A percentile compares a stretch with the other conserved stretches of the same genome.
phyloP scores from a whole-genome alignment of 1,139 yeast genomes.

The Pichia kudriavzevii region DNA sequence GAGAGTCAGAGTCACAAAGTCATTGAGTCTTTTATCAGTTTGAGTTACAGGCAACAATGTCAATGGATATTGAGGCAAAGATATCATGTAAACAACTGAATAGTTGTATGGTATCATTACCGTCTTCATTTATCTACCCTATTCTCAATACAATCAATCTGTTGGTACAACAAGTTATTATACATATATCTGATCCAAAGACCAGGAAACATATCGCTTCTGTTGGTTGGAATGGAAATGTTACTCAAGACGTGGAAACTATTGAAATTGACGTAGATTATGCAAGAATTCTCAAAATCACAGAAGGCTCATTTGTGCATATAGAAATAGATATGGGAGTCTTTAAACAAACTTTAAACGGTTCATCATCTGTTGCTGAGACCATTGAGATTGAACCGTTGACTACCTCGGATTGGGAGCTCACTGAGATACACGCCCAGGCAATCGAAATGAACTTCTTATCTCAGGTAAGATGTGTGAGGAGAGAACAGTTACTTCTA shows the following conservation, averaged over 20 bases:
- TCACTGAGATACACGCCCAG: constrained; percentile 76
- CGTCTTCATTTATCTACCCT: constrained; percentile 23
- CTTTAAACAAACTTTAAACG: constrained; percentile 1
- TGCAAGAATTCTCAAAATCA: constrained; percentile 38
- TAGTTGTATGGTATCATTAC: constrained; percentile 23
- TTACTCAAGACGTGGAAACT: constrained; percentile 20
- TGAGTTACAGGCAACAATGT: too few species aligned
- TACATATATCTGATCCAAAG: constrained; percentile 15
- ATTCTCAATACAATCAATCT: constrained; percentile 22
- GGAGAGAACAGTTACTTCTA: constrained; percentile 50
- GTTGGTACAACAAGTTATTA: constrained; percentile 23
- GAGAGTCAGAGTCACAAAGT: too few species aligned
- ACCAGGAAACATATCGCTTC: constrained; percentile 11
- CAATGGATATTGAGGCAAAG: constrained; percentile 14
- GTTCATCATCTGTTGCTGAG: constrained; percentile 16
- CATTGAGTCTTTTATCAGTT: too few species aligned
- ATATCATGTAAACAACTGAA: constrained; percentile 18
- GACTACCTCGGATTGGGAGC: constrained; percentile 81
- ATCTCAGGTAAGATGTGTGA: constrained; percentile 74
- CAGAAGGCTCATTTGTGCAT: constrained; percentile 37
- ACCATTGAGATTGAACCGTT: constrained; percentile 74
- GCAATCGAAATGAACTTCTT: constrained; percentile 67
- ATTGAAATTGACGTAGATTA: constrained; percentile 52
- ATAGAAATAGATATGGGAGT: constrained; percentile 33
- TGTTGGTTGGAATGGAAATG: constrained; percentile 27